These are phyloP conservation scores for Populus euphratica DNA, from an alignment of 345 rosid species.

Conservation along the genomic window DNA sequence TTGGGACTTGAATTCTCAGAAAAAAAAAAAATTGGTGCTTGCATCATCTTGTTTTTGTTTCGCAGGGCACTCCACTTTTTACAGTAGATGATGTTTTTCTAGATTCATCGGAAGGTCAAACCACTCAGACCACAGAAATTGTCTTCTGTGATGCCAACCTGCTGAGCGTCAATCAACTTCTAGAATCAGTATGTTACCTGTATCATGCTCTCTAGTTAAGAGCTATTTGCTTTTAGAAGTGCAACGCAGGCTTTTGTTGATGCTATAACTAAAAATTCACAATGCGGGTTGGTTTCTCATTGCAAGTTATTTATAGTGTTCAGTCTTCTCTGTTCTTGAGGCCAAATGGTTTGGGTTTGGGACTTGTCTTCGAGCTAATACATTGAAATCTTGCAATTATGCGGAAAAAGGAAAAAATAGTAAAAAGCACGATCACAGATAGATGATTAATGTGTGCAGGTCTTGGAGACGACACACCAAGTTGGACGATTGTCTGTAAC, in stretches of 20 bases:
- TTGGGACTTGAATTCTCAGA: background rate
- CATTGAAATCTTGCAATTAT: background rate
- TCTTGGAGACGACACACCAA: slow-evolving; percentile 65
- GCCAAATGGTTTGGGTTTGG: background rate
- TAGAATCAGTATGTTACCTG: slow-evolving; percentile 64
- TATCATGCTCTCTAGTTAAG: background rate
- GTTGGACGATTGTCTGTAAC: slow-evolving; percentile 73
- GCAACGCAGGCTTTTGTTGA: background rate
- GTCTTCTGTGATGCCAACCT: slow-evolving; percentile 37
- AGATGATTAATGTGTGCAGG: slow-evolving; percentile 39
- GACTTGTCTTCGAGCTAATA: background rate
- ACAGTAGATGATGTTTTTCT: slow-evolving; percentile 55
- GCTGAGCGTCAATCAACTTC: slow-evolving; percentile 66
- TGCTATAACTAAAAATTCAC: background rate
- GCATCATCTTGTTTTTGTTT: slow-evolving; percentile 16
- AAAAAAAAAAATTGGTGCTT: background rate
- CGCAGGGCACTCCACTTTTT: slow-evolving; percentile 39
- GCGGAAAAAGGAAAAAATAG: background rate
- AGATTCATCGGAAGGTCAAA: slow-evolving; percentile 43
- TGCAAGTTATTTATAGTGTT: background rate
- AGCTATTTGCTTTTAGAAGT: background rate
- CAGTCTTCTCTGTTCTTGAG: background rate
- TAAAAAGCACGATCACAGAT: slow-evolving; percentile 4
- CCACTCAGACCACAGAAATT: slow-evolving; percentile 32
- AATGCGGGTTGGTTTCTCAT: background rate